These are phyloP conservation scores for Hericium erinaceus DNA, from an alignment of 768 basidiomycete species.

Conservation along the genomic window DNA sequence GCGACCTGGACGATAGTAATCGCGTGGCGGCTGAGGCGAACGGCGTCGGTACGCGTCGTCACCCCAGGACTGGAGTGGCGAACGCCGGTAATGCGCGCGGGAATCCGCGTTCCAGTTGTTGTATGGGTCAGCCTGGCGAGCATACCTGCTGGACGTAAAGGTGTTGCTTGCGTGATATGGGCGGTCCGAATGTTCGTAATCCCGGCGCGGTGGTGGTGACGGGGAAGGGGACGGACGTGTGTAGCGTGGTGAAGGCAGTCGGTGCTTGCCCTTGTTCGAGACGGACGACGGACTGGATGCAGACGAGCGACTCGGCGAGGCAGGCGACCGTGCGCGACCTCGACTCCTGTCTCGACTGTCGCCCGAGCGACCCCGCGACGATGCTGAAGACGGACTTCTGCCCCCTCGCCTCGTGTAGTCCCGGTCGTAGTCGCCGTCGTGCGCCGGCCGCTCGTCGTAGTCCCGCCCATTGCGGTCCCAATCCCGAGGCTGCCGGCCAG, in stretches of 20 bases:
- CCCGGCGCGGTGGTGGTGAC: neutral
- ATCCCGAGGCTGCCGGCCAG: slow-evolving; percentile 19
- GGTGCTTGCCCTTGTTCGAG: slow-evolving; percentile 20
- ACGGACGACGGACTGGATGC: slow-evolving; percentile 14
- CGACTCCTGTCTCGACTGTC: neutral
- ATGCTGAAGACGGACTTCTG: neutral
- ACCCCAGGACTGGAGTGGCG: slow-evolving; percentile 1
- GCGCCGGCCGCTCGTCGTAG: slow-evolving; percentile 23
- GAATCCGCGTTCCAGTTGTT: slow-evolving; percentile 3
- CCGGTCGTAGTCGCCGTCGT: slow-evolving; percentile 15
- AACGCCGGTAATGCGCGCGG: slow-evolving; percentile 8
- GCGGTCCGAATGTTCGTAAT: neutral
- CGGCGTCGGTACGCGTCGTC: slow-evolving; percentile 7
- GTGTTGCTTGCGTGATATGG: slow-evolving; percentile 1
- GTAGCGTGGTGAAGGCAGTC: slow-evolving; percentile 18
- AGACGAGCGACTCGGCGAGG: slow-evolving; percentile 19
- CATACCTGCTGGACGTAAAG: neutral
- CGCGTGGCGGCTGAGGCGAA: slow-evolving; percentile 3
- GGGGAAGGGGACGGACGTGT: neutral
- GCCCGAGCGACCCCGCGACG: neutral
- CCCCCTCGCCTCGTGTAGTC: neutral
- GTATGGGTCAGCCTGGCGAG: slow-evolving; percentile 3
- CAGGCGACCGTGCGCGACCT: slow-evolving; percentile 14
- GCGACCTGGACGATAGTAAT: slow-evolving; percentile 5
- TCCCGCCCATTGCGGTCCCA: slow-evolving; percentile 36